Base-by-base conservation (phyloP, 495 filamentous ascomycete species). In the Penicillium simplicissimum region DNA sequence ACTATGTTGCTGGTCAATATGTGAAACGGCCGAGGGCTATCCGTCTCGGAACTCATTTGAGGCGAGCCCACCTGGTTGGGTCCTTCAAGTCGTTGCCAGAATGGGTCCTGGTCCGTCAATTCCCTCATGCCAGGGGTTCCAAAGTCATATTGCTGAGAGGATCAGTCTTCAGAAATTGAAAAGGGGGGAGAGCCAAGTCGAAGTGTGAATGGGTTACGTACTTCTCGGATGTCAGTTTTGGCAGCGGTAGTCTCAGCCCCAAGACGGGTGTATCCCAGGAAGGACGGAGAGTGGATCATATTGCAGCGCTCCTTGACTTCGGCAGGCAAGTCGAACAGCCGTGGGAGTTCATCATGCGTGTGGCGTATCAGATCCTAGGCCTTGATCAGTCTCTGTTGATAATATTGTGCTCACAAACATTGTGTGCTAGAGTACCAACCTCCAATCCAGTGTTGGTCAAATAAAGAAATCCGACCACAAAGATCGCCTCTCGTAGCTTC, bases 391-490 rank as follows among this genome's bases (percentile, higher is more conserved):
- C 0, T 28, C 4, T 23, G 14, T 40, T 6, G 73, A 31, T 25
- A 35, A 14, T 17, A 11, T 15, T 19, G 15, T 14, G 17, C 9
- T 21, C 2, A 10, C n/a, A 6, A 31, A 31, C 6, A 31, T 31
- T 4, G 25, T 2, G 25, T 28, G 25, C 25, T 14, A 1, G n/a
- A 17, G 17, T 17, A 57, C 56, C 37, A 62, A 75, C 86, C 58
- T 90, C 82, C 25, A 96, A 84, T 8, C 92, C 94, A 7, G 91
- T 90, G 66, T 97, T 93, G 54, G 86, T 89, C 60, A 98, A 81
- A 67, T 97, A 98, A 21, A 97, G 74, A 67, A 98, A 97, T 1
- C 94, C 94, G 10, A 97, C 91, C 64, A 92, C 87, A 69, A 98
- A 87, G 21, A 97, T 83, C 0, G 93, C 92, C 64, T 90, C 81